Conservation (phyloP, 208 protist species). For the Leishmania braziliensis region DNA sequence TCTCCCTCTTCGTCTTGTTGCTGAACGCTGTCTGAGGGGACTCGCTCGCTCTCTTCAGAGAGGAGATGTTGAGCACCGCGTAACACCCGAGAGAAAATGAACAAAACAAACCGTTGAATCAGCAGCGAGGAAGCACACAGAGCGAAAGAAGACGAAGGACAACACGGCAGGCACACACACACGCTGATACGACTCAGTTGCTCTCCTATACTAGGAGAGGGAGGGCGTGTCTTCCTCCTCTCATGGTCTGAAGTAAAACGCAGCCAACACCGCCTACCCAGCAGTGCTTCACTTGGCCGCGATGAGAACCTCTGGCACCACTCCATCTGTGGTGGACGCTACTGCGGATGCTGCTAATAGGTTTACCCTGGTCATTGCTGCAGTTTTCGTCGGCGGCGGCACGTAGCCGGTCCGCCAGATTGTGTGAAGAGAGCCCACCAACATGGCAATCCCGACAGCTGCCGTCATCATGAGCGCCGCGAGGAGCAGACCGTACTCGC, state of each 20-base stretch:
- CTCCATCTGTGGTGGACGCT: not conserved
- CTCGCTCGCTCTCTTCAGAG: too few relatives aligned
- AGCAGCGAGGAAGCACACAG: too few relatives aligned
- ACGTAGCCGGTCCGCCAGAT: conserved; percentile 59
- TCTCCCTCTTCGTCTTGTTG: not conserved
- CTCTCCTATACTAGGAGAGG: not conserved
- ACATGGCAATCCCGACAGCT: conserved; percentile 40
- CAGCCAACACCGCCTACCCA: not conserved
- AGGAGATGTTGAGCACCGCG: too few relatives aligned
- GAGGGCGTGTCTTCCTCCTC: not conserved
- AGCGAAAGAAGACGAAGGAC: not conserved
- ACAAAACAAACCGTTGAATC: too few relatives aligned
- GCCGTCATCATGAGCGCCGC: conserved; percentile 55
- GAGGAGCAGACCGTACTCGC: conserved; percentile 78
- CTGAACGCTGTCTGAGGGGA: not conserved
- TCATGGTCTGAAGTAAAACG: not conserved
- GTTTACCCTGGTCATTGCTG: not conserved
- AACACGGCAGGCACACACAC: not conserved
- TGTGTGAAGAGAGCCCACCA: conserved; percentile 59
- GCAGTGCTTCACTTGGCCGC: not conserved
- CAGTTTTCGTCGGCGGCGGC: not conserved
- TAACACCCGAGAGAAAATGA: too few relatives aligned
- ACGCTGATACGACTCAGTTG: not conserved
- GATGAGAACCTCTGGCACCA: not conserved
- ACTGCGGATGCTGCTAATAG: not conserved